These are phyloP conservation scores for Kuraishia borneana DNA, from an alignment of 805 yeast species.

Conservation along the genomic window DNA sequence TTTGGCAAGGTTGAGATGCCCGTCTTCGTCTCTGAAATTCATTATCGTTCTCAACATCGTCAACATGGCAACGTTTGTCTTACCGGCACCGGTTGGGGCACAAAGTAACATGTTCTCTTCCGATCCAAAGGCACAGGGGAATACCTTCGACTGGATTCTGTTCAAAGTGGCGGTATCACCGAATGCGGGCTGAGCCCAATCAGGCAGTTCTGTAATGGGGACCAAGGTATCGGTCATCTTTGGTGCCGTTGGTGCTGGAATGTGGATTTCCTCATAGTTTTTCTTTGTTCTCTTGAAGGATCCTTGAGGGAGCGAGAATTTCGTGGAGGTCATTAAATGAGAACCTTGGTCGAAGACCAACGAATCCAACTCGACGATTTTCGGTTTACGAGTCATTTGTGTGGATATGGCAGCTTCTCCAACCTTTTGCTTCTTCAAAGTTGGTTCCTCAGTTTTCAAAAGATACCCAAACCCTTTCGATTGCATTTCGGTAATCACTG, in stretches of 20 bases:
- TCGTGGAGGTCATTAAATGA: constrained; percentile 52
- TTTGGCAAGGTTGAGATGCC: constrained; percentile 32
- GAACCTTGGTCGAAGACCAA: constrained; percentile 65
- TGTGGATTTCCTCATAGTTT: constrained; percentile 76
- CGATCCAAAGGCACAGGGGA: constrained; percentile 60
- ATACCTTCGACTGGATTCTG: constrained; percentile 75
- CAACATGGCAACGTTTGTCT: constrained; percentile 91
- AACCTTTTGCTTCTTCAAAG: constrained; percentile 5
- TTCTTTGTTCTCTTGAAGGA: constrained; percentile 67
- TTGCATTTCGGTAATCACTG: constrained; percentile 31
- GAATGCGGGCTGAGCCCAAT: constrained; percentile 74
- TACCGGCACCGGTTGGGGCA: constrained; percentile 99
- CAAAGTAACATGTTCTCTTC: constrained; percentile 74
- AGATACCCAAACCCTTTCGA: constrained; percentile 27
- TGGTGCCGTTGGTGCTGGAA: constrained; percentile 73
- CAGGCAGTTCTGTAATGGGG: constrained; percentile 54
- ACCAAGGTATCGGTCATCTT: constrained; percentile 32
- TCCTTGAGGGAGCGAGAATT: constrained; percentile 70
- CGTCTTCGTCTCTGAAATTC: constrained; percentile 28
- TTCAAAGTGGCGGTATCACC: constrained; percentile 63
- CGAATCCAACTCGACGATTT: constrained; percentile 50
- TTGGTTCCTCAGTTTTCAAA: constrained; percentile 1
- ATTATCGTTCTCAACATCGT: constrained; percentile 56
- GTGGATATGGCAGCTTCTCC: not conserved
- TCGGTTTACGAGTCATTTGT: constrained; percentile 25